Evolutionary conservation across 2,329 filamentous ascomycete species (phyloP).

Genomic region (Nemania abortiva): DNA sequence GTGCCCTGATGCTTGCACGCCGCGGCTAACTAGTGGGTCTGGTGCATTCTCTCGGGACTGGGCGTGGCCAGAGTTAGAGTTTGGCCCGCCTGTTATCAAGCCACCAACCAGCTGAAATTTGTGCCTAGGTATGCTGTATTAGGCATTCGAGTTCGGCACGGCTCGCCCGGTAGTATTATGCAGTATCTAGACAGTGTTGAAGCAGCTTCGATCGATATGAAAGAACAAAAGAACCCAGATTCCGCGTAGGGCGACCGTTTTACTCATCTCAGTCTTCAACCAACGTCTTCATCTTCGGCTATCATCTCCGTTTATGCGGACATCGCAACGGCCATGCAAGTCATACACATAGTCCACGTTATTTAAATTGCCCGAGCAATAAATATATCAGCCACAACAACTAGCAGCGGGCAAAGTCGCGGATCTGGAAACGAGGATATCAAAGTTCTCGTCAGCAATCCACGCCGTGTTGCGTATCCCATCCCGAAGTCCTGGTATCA

Average conservation of each 20-base stretch:
- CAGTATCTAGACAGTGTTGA: no score
- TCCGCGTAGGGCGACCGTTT: no score
- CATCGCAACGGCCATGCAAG: not conserved
- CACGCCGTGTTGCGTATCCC: not conserved
- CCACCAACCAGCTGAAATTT: conserved; percentile 16
- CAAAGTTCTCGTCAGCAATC: not conserved
- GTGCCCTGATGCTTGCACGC: not conserved
- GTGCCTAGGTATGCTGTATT: no score
- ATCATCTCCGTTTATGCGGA: not conserved
- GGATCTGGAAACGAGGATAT: not conserved
- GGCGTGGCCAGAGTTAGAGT: conserved; percentile 4
- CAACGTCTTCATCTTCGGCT: not conserved
- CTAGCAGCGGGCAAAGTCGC: not conserved
- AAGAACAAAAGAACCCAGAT: no score
- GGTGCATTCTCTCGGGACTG: conserved; percentile 1
- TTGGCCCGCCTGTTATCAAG: not conserved
- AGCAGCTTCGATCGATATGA: no score
- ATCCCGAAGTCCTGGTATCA: not conserved
- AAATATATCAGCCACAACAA: not conserved
- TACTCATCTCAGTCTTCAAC: not conserved
- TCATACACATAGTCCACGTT: not conserved
- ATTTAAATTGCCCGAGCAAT: not conserved
- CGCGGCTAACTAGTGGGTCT: conserved; percentile 1
- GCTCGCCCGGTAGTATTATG: conserved; percentile 26
- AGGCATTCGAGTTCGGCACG: conserved; percentile 9